Conservation (phyloP, 768 basidiomycete species). For the Podaxis pistillaris region DNA sequence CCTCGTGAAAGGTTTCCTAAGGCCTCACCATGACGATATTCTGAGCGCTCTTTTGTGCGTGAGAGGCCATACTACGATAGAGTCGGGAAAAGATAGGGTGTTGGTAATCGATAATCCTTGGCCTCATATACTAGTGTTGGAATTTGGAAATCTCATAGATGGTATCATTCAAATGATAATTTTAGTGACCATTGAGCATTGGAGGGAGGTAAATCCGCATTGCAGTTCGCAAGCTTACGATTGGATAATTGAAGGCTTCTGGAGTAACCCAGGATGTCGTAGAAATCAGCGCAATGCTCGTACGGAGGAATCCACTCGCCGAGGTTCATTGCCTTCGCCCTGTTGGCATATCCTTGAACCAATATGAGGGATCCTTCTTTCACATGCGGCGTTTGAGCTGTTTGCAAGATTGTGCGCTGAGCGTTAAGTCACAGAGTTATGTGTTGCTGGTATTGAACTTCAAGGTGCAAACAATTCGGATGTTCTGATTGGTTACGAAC, state of each 20-base stretch:
- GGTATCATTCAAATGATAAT: neutral
- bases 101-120: neutral
- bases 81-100: neutral
- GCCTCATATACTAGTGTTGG: neutral
- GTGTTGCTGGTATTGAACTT: neutral
- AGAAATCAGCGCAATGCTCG: no score
- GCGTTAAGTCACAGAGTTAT: neutral
- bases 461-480: neutral
- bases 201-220: no score
- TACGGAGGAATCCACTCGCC: no score
- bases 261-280: no score
- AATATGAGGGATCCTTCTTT: no score
- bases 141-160: neutral
- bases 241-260: no score
- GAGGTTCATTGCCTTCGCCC: no score
- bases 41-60: constrained; percentile 37
- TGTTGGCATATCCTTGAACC: no score
- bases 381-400: no score
- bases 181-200: no score
- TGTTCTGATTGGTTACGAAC: constrained; percentile 1
- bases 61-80: constrained; percentile 20
- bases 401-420: neutral
- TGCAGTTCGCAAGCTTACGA: no score
- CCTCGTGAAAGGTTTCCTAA: neutral
- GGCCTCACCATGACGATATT: constrained; percentile 49